Evolutionary conservation across 768 basidiomycete genomes (phyloP).

Genomic region (Kwoniella europaea): DNA sequence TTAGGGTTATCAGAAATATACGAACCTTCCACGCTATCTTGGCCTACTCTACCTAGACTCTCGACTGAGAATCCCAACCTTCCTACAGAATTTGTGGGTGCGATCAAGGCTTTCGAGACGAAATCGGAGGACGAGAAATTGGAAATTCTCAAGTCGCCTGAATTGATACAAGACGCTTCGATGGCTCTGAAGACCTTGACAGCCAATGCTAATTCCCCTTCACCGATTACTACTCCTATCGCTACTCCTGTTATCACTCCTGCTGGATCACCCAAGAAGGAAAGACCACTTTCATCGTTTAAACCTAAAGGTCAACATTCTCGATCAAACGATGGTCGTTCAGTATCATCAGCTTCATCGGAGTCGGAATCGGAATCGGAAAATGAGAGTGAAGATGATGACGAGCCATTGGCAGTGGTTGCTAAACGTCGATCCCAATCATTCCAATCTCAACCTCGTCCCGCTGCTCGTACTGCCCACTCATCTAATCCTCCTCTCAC

Average conservation of each 20-base stretch:
- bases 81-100: constrained; percentile 16
- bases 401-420: constrained; percentile 23
- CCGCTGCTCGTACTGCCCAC: neutral
- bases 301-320: constrained; percentile 10
- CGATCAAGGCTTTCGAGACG: constrained; percentile 11
- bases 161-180: neutral
- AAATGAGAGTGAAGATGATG: constrained; percentile 26
- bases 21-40: constrained; percentile 24
- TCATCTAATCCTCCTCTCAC: neutral
- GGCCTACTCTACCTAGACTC: constrained; percentile 33
- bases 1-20: constrained; percentile 35
- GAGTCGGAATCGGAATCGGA: constrained; percentile 27
- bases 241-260: constrained; percentile 10
- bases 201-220: constrained; percentile 4
- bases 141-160: constrained; percentile 5
- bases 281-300: constrained; percentile 33
- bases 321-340: neutral
- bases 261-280: constrained; percentile 4
- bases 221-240: constrained; percentile 10
- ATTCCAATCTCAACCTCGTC: constrained; percentile 13
- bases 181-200: constrained; percentile 8
- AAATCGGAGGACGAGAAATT: neutral
- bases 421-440: constrained; percentile 20
- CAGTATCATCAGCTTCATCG: neutral
- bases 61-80: constrained; percentile 20